phyloP scores from a whole-genome alignment of 148 eudicot genomes.

The Hydrangea macrophylla region DNA sequence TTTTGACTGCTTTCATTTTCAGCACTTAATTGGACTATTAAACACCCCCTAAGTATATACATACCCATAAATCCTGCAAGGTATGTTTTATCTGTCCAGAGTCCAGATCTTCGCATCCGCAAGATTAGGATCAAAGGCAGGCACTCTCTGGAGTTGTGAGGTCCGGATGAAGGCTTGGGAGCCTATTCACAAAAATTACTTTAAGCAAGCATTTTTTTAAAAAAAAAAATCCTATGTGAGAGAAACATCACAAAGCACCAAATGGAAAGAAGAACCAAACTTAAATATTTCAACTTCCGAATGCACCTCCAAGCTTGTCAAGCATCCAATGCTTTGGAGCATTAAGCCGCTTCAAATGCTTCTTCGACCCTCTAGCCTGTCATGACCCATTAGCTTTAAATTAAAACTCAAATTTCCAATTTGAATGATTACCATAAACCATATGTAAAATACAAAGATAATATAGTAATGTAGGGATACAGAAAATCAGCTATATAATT shows the following conservation, averaged over 20 bases:
- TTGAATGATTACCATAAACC: too few species aligned
- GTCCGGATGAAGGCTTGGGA: slow-evolving; percentile 56
- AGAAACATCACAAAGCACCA: not conserved
- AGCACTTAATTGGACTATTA: too few species aligned
- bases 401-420: too few species aligned
- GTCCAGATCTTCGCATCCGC: slow-evolving; percentile 56
- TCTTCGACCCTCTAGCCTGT: slow-evolving; percentile 46
- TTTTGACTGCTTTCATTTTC: too few species aligned
- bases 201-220: too few species aligned
- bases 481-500: too few species aligned
- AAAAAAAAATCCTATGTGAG: not conserved
- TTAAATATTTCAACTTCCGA: slow-evolving; percentile 27
- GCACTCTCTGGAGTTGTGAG: slow-evolving; percentile 52
- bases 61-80: slow-evolving; percentile 54
- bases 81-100: slow-evolving; percentile 49
- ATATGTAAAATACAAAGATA: too few species aligned
- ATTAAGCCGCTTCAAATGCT: slow-evolving; percentile 53
- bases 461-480: too few species aligned
- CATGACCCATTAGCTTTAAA: too few species aligned
- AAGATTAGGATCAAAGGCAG: slow-evolving; percentile 47
- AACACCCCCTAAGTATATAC: too few species aligned
- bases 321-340: slow-evolving; percentile 54
- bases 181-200: too few species aligned
- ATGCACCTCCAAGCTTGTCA: slow-evolving; percentile 55
- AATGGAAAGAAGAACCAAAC: not conserved